Evolutionary conservation across 1,284 basidiomycete species (phyloP).

Genomic region (Polyporus tsugae): DNA sequence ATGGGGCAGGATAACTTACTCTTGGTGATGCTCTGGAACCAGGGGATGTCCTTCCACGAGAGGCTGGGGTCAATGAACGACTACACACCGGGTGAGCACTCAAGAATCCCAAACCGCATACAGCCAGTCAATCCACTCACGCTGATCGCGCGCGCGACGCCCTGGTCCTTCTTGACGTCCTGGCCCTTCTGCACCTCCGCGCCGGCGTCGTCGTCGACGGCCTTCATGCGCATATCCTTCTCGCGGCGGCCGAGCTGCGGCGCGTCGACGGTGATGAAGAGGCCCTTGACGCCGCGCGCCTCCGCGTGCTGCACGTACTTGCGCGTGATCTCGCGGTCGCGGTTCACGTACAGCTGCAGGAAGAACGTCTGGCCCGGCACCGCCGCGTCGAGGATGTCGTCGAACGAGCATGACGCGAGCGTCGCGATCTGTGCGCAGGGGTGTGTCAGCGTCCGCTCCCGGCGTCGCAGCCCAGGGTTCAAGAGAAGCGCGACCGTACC

Average conservation of each 20-base stretch:
- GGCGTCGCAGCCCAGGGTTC: neutral
- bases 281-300: conserved; percentile 81
- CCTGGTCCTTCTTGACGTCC: conserved; percentile 54
- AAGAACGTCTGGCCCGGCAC: conserved; percentile 80
- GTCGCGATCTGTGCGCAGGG: conserved; percentile 64
- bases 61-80: conserved; percentile 94
- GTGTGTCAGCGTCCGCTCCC: neutral
- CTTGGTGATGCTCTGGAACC: conserved; percentile 90
- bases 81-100: conserved; percentile 46
- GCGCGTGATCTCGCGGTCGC: conserved; percentile 83
- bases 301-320: conserved; percentile 88
- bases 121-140: conserved; percentile 21
- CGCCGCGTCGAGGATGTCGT: conserved; percentile 86
- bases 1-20: conserved; percentile 53
- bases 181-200: conserved; percentile 49
- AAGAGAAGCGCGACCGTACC: conserved; percentile 55
- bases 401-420: conserved; percentile 88
- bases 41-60: conserved; percentile 88
- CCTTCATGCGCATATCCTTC: conserved; percentile 96
- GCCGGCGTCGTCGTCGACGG: conserved; percentile 54
- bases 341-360: conserved; percentile 89
- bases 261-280: conserved; percentile 96
- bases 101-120: neutral
- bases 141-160: conserved; percentile 43
- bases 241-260: conserved; percentile 92